Evolutionary conservation across 2,329 filamentous ascomycete species (phyloP), one percentile per base, ranked within the genome.

Genomic region (Botrytis pseudocinerea): DNA sequence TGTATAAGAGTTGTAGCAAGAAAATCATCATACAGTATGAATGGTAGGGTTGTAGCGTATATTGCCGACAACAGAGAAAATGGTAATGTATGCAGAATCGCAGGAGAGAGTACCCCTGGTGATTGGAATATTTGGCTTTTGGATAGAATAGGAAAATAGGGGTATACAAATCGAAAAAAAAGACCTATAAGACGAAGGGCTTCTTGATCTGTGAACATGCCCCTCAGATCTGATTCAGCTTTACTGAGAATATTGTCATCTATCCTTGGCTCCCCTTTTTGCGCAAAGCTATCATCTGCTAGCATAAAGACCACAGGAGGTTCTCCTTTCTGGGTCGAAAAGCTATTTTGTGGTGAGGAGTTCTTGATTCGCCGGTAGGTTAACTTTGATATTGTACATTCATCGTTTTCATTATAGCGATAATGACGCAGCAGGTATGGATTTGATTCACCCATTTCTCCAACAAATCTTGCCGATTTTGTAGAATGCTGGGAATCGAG

Each of bases 21-120:
- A 32, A 79, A 74, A 71, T 84, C 82, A 73, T 85, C 83, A 78
- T 84, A 84, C 9, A 83, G 77, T 71, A 83, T 82, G 73, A 84
- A 85, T 6, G 83, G 82, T n/a, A 85, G 77, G 3, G 83, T 82
- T 28, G 83, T 82, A 18, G 83, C 83, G 71, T 84, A 85, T 28
- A 85, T 82, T 4, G 83, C 83, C 4, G 83, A 81, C 25, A 84
- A 76, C 22, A 84, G 77, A 59, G 80, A 82, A 5, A 83, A 78
- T 2, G 82, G 80, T 20, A 84, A 75, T 35, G 77, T 78, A 66
- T 80, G 76, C 1, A 83, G 78, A 20, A 81, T 77, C 5, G 80
- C 75, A 1, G 79, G 80, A 44, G 75, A 76, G 51, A 79, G 59
- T 51, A 73, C 59, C 25, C 77, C 78, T 32, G 59, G 69, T 35